Base-by-base conservation (phyloP, 1,284 basidiomycete species). In the Lentinus polychrous region DNA sequence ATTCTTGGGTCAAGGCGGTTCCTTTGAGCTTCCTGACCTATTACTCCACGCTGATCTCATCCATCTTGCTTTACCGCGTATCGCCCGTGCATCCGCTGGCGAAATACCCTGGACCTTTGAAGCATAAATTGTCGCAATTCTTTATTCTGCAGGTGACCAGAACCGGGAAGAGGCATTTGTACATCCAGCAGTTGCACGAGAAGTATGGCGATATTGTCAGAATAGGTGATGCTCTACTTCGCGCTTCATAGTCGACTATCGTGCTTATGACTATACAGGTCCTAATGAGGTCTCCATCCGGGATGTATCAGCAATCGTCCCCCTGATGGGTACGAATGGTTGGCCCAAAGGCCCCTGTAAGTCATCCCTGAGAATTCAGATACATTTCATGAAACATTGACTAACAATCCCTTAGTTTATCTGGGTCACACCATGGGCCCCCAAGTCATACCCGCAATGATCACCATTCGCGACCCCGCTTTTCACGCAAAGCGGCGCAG, bases 261-360 rank as follows among this genome's bases (percentile, higher is more conserved):
- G 24, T 17, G 15, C 14, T 8, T 18, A 48, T 7, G 7, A 33
- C 20, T 5, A 23, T 17, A 27, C 14, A 71, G 69, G 68, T 17
- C 70, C 70, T 3, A 71, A 70, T 51, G 68, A 69, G 47, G 47
- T 71, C 5, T 68, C 68, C 14, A 58, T 69, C 32, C 52, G 59
- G 17, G 62, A 69, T 32, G 49, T 52, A 1, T 57, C 58, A 12
- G 48, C 60, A 7, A 60, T 70, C 20, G 52, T 55, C 3, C 57
- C 57, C 12, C 54, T 68, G 12, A 56, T 71, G 10, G 68, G 68
- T 2, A 32, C 55, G 2, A 54, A 60, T 20, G 69, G 68, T 11
- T 60, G 69, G 56, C 65, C 67, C 1, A 72, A 68, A 49, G 69
- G 68, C 33, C 66, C 66, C 3, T 55, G 70, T 71, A 52, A 51